These are phyloP conservation scores for Daldinia loculata DNA, from an alignment of 495 filamentous ascomycete species.

Conservation along the genomic window DNA sequence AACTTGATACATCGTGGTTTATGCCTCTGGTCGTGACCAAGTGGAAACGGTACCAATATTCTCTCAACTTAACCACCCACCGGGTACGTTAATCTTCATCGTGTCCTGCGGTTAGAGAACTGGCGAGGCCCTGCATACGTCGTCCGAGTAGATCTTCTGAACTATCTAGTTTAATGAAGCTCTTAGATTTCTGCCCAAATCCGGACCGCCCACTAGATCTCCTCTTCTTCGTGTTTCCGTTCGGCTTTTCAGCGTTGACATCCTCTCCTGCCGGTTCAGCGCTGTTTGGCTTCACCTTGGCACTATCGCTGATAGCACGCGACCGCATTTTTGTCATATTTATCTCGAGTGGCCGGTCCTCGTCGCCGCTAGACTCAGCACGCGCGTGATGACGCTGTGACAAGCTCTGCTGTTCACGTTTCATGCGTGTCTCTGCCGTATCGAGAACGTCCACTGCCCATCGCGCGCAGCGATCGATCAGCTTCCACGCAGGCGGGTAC, in stretches of 20 bases:
- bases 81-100: constrained; percentile 46
- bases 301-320: constrained; percentile 32
- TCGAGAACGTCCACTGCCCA: constrained; percentile 83
- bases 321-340: constrained; percentile 58
- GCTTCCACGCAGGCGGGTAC: constrained; percentile 86
- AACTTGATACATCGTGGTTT: too few relatives aligned
- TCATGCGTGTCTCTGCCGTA: constrained; percentile 52
- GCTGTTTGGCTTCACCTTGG: constrained; percentile 42
- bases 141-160: constrained; percentile 84
- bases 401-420: constrained; percentile 34
- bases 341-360: constrained; percentile 85
- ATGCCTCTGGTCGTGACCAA: too few relatives aligned
- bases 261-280: constrained; percentile 22
- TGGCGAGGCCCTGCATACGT: constrained; percentile 84
- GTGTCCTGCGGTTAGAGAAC: constrained; percentile 76
- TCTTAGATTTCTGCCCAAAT: constrained; percentile 57
- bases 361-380: constrained; percentile 77
- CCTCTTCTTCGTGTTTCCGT: constrained; percentile 47
- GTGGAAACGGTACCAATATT: too few relatives aligned
- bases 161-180: constrained; percentile 78
- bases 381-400: constrained; percentile 50
- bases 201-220: constrained; percentile 45
- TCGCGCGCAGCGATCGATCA: constrained; percentile 73
- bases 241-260: constrained; percentile 31
- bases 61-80: neutral